phyloP scores from a whole-genome alignment of 2,329 filamentous ascomycete species.

The Fusarium buharicum region DNA sequence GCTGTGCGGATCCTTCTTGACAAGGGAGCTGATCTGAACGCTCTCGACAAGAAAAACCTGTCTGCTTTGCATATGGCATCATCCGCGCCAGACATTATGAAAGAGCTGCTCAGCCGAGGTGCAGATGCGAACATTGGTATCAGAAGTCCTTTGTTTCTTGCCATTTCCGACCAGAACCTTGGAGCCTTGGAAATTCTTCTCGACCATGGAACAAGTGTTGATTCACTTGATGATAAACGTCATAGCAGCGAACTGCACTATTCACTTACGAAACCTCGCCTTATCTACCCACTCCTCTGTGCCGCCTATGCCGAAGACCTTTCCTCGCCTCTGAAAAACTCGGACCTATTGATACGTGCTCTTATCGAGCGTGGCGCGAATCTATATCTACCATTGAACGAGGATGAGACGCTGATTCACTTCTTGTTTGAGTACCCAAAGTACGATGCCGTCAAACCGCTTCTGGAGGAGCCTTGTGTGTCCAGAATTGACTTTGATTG shows the following conservation, averaged over 20 bases:
- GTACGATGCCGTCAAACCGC: background rate
- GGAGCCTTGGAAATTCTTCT: conserved; percentile 23
- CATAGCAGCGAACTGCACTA: background rate
- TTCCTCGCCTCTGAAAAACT: background rate
- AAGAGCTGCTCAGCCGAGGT: conserved; percentile 21
- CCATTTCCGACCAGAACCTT: conserved; percentile 21
- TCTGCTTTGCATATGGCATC: conserved; percentile 30
- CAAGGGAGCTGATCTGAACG: conserved; percentile 31
- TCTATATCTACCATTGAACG: conserved; percentile 35
- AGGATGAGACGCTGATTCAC: conserved; percentile 31
- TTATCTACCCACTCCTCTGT: conserved; percentile 22
- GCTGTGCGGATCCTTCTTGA: conserved; percentile 28
- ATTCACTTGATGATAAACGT: conserved; percentile 10
- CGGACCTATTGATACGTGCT: conserved; percentile 6
- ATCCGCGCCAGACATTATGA: background rate
- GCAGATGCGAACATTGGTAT: conserved; percentile 7
- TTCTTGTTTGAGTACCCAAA: conserved; percentile 25
- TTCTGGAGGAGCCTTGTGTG: conserved; percentile 29
- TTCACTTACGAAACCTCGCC: background rate
- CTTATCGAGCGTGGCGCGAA: conserved; percentile 27
- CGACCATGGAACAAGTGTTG: conserved; percentile 16
- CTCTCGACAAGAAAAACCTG: background rate
- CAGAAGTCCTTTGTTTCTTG: conserved; percentile 21
- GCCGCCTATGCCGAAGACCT: background rate
- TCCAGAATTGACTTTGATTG: conserved; percentile 35